Conservation (phyloP, 495 filamentous ascomycete species). For the Paragyromitra xinjiangensis region DNA sequence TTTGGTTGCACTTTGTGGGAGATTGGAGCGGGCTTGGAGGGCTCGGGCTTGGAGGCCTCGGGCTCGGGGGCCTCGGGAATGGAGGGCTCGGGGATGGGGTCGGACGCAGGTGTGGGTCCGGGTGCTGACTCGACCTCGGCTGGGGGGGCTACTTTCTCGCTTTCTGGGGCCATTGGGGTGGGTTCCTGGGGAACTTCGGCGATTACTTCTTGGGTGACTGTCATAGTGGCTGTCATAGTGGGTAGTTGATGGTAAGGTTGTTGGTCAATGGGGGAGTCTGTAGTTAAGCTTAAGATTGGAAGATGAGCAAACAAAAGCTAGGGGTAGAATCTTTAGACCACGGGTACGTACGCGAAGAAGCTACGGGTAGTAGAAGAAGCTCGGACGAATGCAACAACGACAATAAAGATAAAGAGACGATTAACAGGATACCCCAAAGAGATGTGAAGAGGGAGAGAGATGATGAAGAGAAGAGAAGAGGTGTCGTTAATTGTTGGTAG, state of each 20-base stretch:
- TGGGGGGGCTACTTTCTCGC: constrained; percentile 20
- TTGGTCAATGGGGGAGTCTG: constrained; percentile 3
- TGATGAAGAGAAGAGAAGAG: background rate
- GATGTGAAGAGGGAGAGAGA: background rate
- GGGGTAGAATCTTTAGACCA: constrained; percentile 4
- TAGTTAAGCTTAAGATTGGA: constrained; percentile 7
- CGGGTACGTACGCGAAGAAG: constrained; percentile 7
- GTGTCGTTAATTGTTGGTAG: background rate
- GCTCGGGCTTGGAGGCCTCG: background rate
- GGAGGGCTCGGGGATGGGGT: background rate
- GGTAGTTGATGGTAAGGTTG: background rate
- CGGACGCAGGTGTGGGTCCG: background rate
- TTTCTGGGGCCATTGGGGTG: constrained; percentile 9
- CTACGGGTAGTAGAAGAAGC: constrained; percentile 8
- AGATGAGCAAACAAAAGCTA: constrained; percentile 9
- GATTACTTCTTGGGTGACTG: background rate
- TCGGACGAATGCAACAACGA: background rate
- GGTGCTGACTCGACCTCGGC: constrained; percentile 13
- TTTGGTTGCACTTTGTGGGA: constrained; percentile 19
- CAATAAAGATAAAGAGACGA: background rate
- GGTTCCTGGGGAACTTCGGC: background rate
- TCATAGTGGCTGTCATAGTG: constrained; percentile 12
- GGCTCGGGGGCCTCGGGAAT: background rate
- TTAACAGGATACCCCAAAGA: background rate
- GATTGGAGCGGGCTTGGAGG: background rate